These are phyloP conservation scores for Silene vulgaris DNA, from an alignment of 179 eudicot genomes.

Conservation along the genomic window DNA sequence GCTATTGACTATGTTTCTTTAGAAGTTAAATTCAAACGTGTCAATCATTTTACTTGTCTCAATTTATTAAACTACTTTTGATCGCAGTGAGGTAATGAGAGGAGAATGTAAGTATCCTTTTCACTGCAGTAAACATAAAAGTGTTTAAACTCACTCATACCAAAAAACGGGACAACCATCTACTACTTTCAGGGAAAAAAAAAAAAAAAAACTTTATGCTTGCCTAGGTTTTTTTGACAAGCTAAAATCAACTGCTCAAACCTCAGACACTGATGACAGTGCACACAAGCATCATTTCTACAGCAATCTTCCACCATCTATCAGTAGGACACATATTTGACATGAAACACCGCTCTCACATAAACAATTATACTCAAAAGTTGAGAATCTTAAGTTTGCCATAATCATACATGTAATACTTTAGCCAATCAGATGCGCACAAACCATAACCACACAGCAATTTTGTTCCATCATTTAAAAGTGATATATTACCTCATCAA, in stretches of 20 bases:
- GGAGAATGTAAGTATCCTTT: no score
- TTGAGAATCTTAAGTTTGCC: background rate
- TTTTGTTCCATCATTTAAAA: background rate
- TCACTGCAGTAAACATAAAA: no score
- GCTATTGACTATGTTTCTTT: background rate
- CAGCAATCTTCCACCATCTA: background rate
- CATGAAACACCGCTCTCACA: background rate
- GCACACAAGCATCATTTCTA: background rate
- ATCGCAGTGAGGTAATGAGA: no score
- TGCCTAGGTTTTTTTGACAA: constrained; percentile 1
- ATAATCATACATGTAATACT: background rate
- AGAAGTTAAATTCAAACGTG: background rate
- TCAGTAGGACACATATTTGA: background rate
- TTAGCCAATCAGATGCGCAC: background rate
- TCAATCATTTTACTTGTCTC: background rate
- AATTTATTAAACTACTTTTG: background rate
- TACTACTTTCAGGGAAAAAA: background rate
- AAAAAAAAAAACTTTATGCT: background rate
- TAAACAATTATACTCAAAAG: background rate
- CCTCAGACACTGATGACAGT: background rate
- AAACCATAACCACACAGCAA: background rate
- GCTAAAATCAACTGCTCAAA: background rate
- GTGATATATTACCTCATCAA: constrained; percentile 68
- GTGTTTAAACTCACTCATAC: background rate
- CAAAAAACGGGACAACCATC: background rate